A percentile compares a stretch with the other conserved stretches of the same genome.
Conservation (phyloP, 805 yeast species). For the fission yeast (Schizosaccharomyces pombe) region DNA sequence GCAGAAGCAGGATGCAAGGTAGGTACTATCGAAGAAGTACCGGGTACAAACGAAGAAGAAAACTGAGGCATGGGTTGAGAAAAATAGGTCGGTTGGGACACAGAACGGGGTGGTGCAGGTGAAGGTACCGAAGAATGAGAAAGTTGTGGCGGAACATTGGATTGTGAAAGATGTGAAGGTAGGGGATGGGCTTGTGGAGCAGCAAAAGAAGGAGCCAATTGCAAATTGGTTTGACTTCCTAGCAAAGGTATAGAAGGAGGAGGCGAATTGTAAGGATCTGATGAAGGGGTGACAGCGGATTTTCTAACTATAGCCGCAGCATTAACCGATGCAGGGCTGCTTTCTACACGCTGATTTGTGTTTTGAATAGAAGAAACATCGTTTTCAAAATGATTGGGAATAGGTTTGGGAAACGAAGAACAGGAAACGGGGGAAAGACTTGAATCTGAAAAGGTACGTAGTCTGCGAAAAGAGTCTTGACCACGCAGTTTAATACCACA, state of each 20-base stretch:
- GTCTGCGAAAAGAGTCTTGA: neutral
- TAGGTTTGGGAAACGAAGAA: neutral
- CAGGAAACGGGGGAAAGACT: neutral
- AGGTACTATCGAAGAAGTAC: neutral
- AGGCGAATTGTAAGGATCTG: neutral
- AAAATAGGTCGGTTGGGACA: neutral
- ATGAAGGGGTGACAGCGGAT: neutral
- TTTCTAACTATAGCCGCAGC: neutral
- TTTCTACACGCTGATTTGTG: neutral
- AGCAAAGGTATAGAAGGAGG: neutral
- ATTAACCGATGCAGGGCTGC: neutral
- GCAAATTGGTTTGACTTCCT: neutral
- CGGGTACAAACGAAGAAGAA: neutral
- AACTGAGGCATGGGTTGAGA: neutral
- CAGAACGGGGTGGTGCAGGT: neutral
- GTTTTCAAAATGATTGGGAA: neutral
- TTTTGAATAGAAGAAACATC: neutral
- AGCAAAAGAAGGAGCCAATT: neutral
- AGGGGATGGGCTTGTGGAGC: neutral
- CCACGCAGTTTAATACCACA: conserved; percentile 34
- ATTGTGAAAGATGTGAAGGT: neutral
- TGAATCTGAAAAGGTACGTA: neutral
- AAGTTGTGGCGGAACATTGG: neutral
- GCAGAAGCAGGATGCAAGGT: neutral
- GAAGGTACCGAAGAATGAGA: neutral